These are phyloP conservation scores for Bruguiera parviflora DNA, from an alignment of 345 rosid genomes.

Conservation along the genomic window DNA sequence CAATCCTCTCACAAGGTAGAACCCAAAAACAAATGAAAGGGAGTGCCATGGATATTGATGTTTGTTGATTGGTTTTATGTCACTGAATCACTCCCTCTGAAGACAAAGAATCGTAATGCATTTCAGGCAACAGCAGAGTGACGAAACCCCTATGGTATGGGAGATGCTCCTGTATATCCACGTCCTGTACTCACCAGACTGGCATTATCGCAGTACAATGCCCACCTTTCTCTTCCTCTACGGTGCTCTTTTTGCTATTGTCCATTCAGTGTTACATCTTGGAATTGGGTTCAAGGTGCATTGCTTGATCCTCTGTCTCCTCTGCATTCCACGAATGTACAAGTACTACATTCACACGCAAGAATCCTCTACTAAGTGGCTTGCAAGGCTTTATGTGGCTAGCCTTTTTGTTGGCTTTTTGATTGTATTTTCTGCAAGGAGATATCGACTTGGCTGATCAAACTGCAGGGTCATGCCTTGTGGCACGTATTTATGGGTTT, in stretches of 20 bases:
- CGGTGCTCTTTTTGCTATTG: constrained; percentile 62
- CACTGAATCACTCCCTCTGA: neutral
- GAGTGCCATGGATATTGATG: neutral
- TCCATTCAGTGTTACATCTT: constrained; percentile 57
- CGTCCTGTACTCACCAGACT: constrained; percentile 87
- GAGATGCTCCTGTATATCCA: constrained; percentile 86
- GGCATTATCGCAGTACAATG: constrained; percentile 91
- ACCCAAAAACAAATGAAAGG: neutral
- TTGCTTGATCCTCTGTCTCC: constrained; percentile 60
- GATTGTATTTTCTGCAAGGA: constrained; percentile 60
- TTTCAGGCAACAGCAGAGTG: constrained; percentile 88
- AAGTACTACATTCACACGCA: constrained; percentile 81
- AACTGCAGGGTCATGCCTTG: constrained; percentile 85
- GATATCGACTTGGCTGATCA: constrained; percentile 55
- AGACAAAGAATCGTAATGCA: neutral
- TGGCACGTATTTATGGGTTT: constrained; percentile 88
- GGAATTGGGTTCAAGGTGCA: constrained; percentile 78
- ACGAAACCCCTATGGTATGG: constrained; percentile 97
- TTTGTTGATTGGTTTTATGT: neutral
- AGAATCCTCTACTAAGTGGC: constrained; percentile 52
- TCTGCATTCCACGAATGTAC: constrained; percentile 84
- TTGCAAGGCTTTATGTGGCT: constrained; percentile 63
- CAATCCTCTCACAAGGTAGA: neutral
- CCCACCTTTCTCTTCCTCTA: constrained; percentile 87
- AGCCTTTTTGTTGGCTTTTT: constrained; percentile 60